These are phyloP conservation scores for Pseudocercospora fijiensis DNA, from an alignment of 2,329 filamentous ascomycete species.

Conservation along the genomic window DNA sequence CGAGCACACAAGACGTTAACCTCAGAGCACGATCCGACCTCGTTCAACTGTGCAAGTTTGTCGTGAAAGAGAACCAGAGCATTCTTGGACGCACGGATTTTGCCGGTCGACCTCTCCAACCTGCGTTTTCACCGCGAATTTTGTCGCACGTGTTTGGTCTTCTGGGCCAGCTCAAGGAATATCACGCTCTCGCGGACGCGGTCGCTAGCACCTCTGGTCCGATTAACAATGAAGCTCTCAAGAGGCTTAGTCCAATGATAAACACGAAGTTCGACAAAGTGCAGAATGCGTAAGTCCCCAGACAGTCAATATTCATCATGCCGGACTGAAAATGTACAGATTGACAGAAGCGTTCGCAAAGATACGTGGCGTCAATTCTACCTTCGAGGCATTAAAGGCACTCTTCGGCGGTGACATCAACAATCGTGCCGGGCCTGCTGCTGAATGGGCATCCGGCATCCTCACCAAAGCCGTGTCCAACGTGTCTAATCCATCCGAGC, in stretches of 20 bases:
- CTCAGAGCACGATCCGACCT: too few species aligned
- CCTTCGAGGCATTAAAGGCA: neutral
- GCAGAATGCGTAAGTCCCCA: neutral
- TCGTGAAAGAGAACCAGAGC: neutral
- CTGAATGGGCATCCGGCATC: neutral
- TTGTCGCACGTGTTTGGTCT: neutral
- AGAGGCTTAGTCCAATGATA: neutral
- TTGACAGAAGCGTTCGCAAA: neutral
- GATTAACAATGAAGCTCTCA: neutral
- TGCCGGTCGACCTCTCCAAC: neutral
- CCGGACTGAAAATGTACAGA: neutral
- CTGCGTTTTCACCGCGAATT: neutral
- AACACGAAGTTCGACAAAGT: neutral
- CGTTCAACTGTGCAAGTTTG: neutral
- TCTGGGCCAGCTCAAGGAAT: neutral
- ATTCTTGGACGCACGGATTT: neutral
- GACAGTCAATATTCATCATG: neutral
- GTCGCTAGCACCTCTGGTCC: neutral
- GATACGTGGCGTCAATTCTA: neutral
- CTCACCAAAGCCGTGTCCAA: neutral
- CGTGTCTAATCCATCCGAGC: neutral
- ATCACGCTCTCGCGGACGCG: neutral
- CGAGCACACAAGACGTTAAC: too few species aligned
- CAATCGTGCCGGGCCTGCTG: neutral
- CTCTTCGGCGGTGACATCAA: neutral